Evolutionary conservation across 352 stramenopile genomes (phyloP).

Genomic region (Phytophthora constricta): DNA sequence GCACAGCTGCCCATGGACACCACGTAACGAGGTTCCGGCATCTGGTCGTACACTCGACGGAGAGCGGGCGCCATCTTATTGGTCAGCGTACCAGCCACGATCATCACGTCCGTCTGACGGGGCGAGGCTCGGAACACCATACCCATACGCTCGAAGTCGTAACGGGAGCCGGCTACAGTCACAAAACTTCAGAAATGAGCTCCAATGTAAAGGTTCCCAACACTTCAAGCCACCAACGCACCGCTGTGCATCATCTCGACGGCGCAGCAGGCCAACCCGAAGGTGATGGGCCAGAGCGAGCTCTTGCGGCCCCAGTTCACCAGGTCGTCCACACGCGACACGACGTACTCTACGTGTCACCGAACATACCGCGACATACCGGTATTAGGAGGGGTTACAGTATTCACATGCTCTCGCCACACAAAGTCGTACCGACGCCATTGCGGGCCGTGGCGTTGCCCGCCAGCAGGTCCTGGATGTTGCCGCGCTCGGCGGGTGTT

Average conservation of each 20-base stretch:
- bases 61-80: constrained; percentile 99
- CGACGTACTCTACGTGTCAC: constrained; percentile 94
- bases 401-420: no score
- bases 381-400: no score
- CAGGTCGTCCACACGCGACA: constrained; percentile 97
- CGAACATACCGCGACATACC: no score
- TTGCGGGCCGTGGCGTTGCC: constrained; percentile 78
- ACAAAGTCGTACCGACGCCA: constrained; percentile 66
- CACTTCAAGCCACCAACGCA: constrained; percentile 14
- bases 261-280: constrained; percentile 99
- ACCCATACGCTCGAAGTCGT: constrained; percentile 98
- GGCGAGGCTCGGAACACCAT: constrained; percentile 98
- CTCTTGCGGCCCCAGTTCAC: constrained; percentile 98
- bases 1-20: constrained; percentile 99
- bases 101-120: constrained; percentile 98
- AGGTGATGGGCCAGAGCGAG: constrained; percentile 99
- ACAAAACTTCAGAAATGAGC: not conserved
- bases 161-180: constrained; percentile 72
- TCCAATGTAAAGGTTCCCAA: not conserved
- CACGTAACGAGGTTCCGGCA: constrained; percentile 99
- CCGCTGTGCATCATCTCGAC: constrained; percentile 99
- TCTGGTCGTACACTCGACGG: constrained; percentile 98
- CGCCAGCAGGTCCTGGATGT: constrained; percentile 72
- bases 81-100: constrained; percentile 98
- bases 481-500: constrained; percentile 47